A percentile compares a stretch with the other conserved stretches of the same genome.
Evolutionary conservation across 2,329 filamentous ascomycete species (phyloP).

Genomic region (Calonectria pseudoreteaudii): DNA sequence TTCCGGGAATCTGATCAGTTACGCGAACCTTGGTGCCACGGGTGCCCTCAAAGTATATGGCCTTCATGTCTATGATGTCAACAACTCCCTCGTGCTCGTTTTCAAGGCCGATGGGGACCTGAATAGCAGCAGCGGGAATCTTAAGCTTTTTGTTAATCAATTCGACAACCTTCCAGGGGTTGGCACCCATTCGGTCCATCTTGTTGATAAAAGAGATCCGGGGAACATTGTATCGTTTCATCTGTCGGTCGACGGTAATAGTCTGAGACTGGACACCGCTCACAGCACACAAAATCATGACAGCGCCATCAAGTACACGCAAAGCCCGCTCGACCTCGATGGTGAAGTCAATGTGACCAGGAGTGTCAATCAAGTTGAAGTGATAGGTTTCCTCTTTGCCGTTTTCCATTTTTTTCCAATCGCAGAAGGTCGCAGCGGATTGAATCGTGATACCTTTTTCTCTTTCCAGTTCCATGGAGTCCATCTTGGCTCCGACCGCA

Average conservation of each 20-base stretch:
- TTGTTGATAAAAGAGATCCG: conserved; percentile 98
- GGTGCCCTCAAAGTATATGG: conserved; percentile 90
- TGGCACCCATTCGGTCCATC: conserved; percentile 99
- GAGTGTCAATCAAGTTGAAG: conserved; percentile 98
- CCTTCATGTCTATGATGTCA: conserved; percentile 91
- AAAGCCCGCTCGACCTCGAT: conserved; percentile 98
- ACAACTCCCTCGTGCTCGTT: conserved; percentile 94
- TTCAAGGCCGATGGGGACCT: conserved; percentile 93
- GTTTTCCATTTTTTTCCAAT: conserved; percentile 90
- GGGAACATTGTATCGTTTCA: conserved; percentile 97
- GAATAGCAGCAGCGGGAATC: conserved; percentile 90
- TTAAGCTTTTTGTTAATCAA: conserved; percentile 98
- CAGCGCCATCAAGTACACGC: conserved; percentile 93
- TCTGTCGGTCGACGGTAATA: conserved; percentile 97
- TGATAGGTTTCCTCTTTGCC: conserved; percentile 93
- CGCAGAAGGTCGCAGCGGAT: conserved; percentile 96
- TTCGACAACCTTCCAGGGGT: conserved; percentile 97
- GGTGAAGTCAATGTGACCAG: conserved; percentile 98
- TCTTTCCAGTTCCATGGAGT: conserved; percentile 98
- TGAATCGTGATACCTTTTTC: conserved; percentile 99
- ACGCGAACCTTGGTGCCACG: conserved; percentile 82
- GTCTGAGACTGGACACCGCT: conserved; percentile 98
- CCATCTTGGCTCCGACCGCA: conserved; percentile 98
- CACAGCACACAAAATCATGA: conserved; percentile 98
- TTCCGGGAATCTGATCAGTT: conserved; percentile 85